Conservation (phyloP, 2,329 filamentous ascomycete genomes). For the Fusarium sp. region DNA sequence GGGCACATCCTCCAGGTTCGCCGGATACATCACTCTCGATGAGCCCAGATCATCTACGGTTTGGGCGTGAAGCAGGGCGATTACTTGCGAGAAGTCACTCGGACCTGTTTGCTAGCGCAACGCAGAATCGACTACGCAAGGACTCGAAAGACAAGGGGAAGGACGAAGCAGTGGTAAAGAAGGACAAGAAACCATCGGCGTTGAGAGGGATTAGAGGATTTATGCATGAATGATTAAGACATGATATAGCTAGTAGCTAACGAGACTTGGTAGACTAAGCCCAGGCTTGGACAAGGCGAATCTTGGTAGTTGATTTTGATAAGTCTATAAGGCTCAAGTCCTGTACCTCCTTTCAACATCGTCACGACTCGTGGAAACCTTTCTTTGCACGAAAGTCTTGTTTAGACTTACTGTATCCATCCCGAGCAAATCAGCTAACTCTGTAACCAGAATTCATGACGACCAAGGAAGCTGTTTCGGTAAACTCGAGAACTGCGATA, state of each 20-base stretch:
- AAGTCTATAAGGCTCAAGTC: not conserved
- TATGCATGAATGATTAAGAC: constrained; percentile 46
- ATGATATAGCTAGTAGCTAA: constrained; percentile 4
- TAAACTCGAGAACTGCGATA: not conserved
- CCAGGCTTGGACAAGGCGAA: constrained; percentile 1
- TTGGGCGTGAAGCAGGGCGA: constrained; percentile 57
- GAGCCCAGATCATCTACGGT: constrained; percentile 58
- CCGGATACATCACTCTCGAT: constrained; percentile 52
- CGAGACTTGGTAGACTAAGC: not conserved
- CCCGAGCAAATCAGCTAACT: too few relatives aligned
- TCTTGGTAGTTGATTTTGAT: not conserved
- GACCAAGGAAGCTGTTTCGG: not conserved
- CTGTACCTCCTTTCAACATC: not conserved
- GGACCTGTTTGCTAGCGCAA: constrained; percentile 55
- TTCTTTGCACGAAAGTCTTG: not conserved
- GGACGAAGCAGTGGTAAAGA: constrained; percentile 54
- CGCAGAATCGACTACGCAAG: constrained; percentile 62
- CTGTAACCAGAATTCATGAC: not conserved
- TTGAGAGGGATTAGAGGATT: constrained; percentile 59
- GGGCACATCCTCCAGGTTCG: constrained; percentile 54
- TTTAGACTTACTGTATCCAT: too few relatives aligned
- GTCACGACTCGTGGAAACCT: not conserved
- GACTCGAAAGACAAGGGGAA: constrained; percentile 62
- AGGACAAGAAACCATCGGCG: constrained; percentile 54
- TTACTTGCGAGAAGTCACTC: constrained; percentile 39